A percentile compares a stretch with the other conserved stretches of the same genome.
Conservation (phyloP, 83 land plant species). For the Thuja plicata region DNA sequence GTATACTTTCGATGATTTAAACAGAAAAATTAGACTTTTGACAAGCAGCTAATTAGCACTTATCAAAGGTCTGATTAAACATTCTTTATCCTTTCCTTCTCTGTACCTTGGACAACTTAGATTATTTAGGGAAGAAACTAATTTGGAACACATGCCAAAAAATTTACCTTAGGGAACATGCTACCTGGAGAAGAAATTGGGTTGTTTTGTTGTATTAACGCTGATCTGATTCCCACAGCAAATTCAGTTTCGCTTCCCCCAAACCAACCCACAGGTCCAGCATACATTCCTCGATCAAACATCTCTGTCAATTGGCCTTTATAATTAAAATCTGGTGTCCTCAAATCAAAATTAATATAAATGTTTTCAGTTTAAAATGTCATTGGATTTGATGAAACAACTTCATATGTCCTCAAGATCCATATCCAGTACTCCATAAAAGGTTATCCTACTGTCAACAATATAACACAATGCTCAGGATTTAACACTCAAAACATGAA, state of each 20-base stretch:
- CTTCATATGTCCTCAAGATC: background rate
- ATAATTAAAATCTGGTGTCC: background rate
- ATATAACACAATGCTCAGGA: background rate
- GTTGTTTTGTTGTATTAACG: conserved; percentile 57
- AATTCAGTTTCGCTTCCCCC: conserved; percentile 91
- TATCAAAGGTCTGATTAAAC: background rate
- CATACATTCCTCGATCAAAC: conserved; percentile 96
- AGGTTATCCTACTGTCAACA: background rate
- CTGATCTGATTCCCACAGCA: conserved; percentile 94
- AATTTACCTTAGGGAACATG: background rate
- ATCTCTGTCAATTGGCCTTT: conserved; percentile 37
- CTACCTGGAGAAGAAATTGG: background rate
- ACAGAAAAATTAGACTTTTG: background rate
- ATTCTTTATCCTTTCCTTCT: background rate
- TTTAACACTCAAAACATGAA: background rate
- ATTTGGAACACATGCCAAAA: background rate
- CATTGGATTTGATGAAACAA: background rate
- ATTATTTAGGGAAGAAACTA: background rate
- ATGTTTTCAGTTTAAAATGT: background rate
- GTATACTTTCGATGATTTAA: background rate
- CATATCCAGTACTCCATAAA: background rate
- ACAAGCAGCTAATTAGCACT: background rate
- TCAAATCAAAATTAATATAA: background rate
- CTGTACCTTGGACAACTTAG: background rate
- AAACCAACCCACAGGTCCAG: conserved; percentile 99